These are phyloP conservation scores for Nitzschia sp. DNA, from an alignment of 108 stramenopile species.

Conservation along the genomic window DNA sequence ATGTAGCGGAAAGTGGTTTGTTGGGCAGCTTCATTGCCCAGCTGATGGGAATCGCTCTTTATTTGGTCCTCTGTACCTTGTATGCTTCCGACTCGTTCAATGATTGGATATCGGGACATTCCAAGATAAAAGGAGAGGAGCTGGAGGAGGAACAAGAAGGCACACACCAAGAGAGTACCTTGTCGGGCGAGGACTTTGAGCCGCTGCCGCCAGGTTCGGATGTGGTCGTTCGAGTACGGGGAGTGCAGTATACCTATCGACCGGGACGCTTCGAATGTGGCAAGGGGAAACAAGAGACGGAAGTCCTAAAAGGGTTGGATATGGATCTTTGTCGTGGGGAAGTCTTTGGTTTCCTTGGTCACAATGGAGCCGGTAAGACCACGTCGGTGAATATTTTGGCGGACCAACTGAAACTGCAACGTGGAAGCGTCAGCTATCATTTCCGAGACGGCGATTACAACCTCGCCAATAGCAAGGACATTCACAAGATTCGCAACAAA, in stretches of 20 bases:
- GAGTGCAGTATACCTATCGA: constrained; percentile 23
- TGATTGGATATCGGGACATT: constrained; percentile 7
- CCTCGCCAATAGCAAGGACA: constrained; percentile 9
- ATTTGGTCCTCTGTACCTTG: neutral
- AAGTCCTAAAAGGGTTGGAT: constrained; percentile 48
- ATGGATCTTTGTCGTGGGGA: constrained; percentile 58
- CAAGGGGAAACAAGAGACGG: constrained; percentile 10
- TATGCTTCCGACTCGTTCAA: neutral
- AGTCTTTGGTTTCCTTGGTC: constrained; percentile 57
- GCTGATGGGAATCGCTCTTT: constrained; percentile 6
- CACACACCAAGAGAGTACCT: neutral
- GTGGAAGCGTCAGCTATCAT: constrained; percentile 24
- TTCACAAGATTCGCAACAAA: constrained; percentile 38
- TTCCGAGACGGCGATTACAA: constrained; percentile 15
- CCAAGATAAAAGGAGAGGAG: neutral
- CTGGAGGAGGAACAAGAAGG: neutral
- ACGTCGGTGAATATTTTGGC: constrained; percentile 34
- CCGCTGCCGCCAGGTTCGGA: constrained; percentile 27
- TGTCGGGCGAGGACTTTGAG: constrained; percentile 28
- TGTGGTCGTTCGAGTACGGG: constrained; percentile 26
- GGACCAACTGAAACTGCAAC: constrained; percentile 14
- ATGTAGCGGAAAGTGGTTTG: constrained; percentile 27
- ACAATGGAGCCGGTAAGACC: constrained; percentile 54
- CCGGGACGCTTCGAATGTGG: constrained; percentile 7
- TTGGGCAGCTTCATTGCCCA: constrained; percentile 27